Conservation (phyloP, 768 basidiomycete genomes). For the Erythrobasidium yunnanense region DNA sequence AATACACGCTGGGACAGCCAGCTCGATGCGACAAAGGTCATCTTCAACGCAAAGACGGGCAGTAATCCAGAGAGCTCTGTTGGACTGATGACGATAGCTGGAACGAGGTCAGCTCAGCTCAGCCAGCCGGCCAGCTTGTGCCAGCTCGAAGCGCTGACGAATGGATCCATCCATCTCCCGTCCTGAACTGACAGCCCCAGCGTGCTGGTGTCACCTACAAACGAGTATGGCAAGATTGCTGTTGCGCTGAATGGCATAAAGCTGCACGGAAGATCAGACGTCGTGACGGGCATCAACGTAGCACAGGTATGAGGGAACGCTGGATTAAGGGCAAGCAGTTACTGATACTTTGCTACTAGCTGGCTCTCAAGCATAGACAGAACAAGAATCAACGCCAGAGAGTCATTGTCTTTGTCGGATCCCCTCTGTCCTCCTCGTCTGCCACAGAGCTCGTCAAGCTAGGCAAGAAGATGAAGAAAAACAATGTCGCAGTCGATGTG, state of each 20-base stretch:
- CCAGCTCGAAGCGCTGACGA: neutral
- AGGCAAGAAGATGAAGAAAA: constrained; percentile 97
- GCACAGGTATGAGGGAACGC: constrained; percentile 50
- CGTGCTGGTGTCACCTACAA: constrained; percentile 89
- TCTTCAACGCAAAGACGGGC: constrained; percentile 86
- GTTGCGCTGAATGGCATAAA: constrained; percentile 63
- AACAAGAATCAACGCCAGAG: constrained; percentile 97
- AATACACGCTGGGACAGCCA: constrained; percentile 56
- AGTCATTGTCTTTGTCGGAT: constrained; percentile 85
- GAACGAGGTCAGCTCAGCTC: constrained; percentile 58
- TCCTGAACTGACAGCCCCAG: constrained; percentile 56
- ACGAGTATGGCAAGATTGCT: constrained; percentile 85
- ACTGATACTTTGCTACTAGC: constrained; percentile 37
- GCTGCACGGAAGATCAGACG: constrained; percentile 71
- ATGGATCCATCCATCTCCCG: neutral
- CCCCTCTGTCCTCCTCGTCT: constrained; percentile 52
- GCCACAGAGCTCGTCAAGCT: constrained; percentile 57
- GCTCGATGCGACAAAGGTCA: constrained; percentile 73
- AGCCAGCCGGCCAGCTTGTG: neutral
- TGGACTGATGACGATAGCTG: constrained; percentile 95
- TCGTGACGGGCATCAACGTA: constrained; percentile 79
- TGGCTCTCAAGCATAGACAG: constrained; percentile 91
- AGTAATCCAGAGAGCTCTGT: constrained; percentile 97
- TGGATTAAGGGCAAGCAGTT: neutral
- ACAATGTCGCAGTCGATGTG: constrained; percentile 91